phyloP scores from a whole-genome alignment of 441 rosid genomes.

The Lepidium campestre region DNA sequence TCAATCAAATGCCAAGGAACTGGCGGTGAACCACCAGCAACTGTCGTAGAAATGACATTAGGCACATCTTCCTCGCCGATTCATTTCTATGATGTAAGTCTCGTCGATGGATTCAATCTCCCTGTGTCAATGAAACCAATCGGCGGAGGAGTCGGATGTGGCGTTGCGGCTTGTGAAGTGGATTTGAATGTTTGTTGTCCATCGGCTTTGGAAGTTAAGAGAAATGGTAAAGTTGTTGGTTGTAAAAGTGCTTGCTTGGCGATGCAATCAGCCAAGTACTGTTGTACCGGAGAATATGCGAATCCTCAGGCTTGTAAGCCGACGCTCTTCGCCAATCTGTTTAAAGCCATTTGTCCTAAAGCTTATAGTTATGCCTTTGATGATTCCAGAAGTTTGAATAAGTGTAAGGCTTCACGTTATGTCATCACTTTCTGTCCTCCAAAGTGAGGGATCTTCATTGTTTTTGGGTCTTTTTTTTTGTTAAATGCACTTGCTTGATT shows the following conservation, averaged over 20 bases:
- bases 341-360: conserved; percentile 85
- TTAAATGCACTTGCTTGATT: background rate
- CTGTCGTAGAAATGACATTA: conserved; percentile 85
- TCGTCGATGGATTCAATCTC: conserved; percentile 86
- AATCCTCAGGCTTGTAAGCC: conserved; percentile 80
- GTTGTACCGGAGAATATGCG: conserved; percentile 73
- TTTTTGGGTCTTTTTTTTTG: background rate
- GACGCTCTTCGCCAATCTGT: conserved; percentile 66
- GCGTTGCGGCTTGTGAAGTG: conserved; percentile 74
- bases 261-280: conserved; percentile 78
- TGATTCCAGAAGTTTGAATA: conserved; percentile 78
- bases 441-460: conserved; percentile 24
- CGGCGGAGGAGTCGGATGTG: conserved; percentile 85
- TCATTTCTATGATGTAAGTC: conserved; percentile 88
- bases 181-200: conserved; percentile 83
- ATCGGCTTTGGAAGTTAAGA: conserved; percentile 71
- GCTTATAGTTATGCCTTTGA: conserved; percentile 96
- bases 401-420: conserved; percentile 82
- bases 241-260: conserved; percentile 96
- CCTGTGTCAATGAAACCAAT: conserved; percentile 86
- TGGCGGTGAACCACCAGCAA: conserved; percentile 75
- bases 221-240: conserved; percentile 56
- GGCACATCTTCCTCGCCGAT: conserved; percentile 63
- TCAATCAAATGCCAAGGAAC: conserved; percentile 58
- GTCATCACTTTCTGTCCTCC: conserved; percentile 94